Conservation (phyloP, 2,329 filamentous ascomycete genomes). For the Shiraia bambusicola region DNA sequence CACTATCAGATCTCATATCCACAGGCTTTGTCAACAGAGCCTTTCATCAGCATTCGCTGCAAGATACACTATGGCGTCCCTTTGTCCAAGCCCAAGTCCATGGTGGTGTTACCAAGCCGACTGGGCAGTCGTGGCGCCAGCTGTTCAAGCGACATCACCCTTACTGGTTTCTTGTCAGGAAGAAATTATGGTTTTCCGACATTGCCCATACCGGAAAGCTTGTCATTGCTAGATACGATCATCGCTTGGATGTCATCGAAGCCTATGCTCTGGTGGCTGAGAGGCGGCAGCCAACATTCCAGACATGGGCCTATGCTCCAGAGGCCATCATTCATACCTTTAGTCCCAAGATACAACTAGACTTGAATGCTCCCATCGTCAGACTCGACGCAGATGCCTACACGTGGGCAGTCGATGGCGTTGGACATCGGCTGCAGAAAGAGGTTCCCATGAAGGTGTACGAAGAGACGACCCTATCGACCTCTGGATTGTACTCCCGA, state of each 20-base stretch:
- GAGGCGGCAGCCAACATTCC: slow-evolving; percentile 55
- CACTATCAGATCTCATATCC: slow-evolving; percentile 62
- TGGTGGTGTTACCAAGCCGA: slow-evolving; percentile 42
- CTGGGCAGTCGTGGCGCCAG: slow-evolving; percentile 66
- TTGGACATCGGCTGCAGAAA: slow-evolving; percentile 48
- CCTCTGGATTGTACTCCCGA: slow-evolving; percentile 59
- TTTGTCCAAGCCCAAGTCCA: slow-evolving; percentile 71
- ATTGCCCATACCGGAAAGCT: slow-evolving; percentile 71
- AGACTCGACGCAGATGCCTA: slow-evolving; percentile 42
- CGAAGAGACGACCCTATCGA: slow-evolving; percentile 14
- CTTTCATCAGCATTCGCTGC: slow-evolving; percentile 59
- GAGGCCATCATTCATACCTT: slow-evolving; percentile 73
- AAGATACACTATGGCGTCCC: slow-evolving; percentile 71
- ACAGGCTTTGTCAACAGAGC: slow-evolving; percentile 63
- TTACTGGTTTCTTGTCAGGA: slow-evolving; percentile 78
- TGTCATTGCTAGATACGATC: slow-evolving; percentile 75
- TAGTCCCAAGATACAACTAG: slow-evolving; percentile 67
- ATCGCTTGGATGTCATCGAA: slow-evolving; percentile 72
- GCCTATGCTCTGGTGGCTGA: slow-evolving; percentile 74
- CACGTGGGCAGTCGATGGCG: slow-evolving; percentile 18
- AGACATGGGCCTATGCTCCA: slow-evolving; percentile 65
- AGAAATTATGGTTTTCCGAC: slow-evolving; percentile 87
- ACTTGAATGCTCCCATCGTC: slow-evolving; percentile 70
- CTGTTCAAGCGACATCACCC: slow-evolving; percentile 75
- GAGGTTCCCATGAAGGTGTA: slow-evolving; percentile 54